phyloP scores from a whole-genome alignment of 805 yeast genomes.

The Danielia reshetovae region DNA sequence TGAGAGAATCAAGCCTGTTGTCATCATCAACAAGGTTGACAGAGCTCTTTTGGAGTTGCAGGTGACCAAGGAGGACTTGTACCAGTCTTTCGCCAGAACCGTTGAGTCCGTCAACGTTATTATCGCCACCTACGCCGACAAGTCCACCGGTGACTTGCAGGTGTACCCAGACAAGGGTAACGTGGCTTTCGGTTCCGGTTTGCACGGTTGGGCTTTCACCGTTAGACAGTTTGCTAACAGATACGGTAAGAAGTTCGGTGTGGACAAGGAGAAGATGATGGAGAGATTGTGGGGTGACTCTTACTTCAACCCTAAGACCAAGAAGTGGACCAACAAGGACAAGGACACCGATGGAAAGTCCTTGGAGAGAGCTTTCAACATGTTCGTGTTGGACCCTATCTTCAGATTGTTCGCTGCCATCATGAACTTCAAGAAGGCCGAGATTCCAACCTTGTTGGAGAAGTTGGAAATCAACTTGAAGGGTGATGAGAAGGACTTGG shows the following conservation, averaged over 20 bases:
- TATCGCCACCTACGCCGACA: constrained; percentile 91
- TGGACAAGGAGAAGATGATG: constrained; percentile 96
- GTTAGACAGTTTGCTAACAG: constrained; percentile 97
- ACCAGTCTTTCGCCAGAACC: constrained; percentile 98
- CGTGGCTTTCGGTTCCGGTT: constrained; percentile 99
- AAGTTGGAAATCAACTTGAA: constrained; percentile 92
- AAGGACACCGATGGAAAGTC: constrained; percentile 93
- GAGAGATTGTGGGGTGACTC: constrained; percentile 99
- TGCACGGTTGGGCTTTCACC: constrained; percentile 99
- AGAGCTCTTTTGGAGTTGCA: constrained; percentile 99
- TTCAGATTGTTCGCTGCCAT: constrained; percentile 94
- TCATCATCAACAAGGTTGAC: constrained; percentile 97
- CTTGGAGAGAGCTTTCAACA: constrained; percentile 99
- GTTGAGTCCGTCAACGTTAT: constrained; percentile 99
- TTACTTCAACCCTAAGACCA: constrained; percentile 99
- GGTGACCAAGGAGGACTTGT: constrained; percentile 97
- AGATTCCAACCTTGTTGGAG: constrained; percentile 85
- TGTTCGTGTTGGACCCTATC: constrained; percentile 98
- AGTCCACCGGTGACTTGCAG: constrained; percentile 90
- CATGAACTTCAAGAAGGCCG: constrained; percentile 99
- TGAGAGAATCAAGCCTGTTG: constrained; percentile 99
- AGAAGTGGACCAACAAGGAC: constrained; percentile 97
- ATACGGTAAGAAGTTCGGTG: constrained; percentile 99
- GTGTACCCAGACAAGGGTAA: constrained; percentile 99
- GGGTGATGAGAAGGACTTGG: constrained; percentile 96